Evolutionary conservation across 148 eudicot genomes (phyloP).

Genomic region (Polygonum aviculare): DNA sequence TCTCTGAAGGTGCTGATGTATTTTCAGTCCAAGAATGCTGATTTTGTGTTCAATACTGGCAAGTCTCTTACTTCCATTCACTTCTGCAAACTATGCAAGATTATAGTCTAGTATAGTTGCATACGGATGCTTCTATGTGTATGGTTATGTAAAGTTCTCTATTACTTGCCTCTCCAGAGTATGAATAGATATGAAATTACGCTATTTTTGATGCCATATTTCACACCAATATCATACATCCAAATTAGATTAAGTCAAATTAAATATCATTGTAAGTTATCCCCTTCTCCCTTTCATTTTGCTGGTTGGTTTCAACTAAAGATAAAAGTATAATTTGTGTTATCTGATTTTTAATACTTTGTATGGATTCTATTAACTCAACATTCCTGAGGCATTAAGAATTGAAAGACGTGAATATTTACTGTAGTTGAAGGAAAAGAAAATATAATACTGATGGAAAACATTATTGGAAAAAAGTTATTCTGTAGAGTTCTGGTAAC

Average conservation of each 20-base stretch:
- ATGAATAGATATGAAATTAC: background rate
- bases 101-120: background rate
- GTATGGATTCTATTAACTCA: background rate
- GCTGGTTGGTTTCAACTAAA: background rate
- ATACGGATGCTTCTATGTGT: background rate
- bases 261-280: background rate
- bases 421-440: background rate
- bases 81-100: background rate
- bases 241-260: background rate
- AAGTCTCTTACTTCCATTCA: constrained; percentile 12
- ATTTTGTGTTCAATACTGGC: constrained; percentile 87
- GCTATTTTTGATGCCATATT: background rate
- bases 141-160: background rate
- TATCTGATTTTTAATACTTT: background rate
- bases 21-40: constrained; percentile 73
- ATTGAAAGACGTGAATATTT: background rate
- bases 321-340: background rate
- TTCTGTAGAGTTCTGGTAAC: background rate
- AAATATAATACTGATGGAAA: background rate
- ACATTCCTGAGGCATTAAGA: background rate
- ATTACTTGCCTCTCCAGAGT: background rate
- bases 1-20: constrained; percentile 44
- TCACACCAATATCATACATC: background rate
- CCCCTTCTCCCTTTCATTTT: background rate
- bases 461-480: background rate